These are phyloP conservation scores for Boechera divaricarpa DNA, from an alignment of 345 rosid species.

Conservation along the genomic window DNA sequence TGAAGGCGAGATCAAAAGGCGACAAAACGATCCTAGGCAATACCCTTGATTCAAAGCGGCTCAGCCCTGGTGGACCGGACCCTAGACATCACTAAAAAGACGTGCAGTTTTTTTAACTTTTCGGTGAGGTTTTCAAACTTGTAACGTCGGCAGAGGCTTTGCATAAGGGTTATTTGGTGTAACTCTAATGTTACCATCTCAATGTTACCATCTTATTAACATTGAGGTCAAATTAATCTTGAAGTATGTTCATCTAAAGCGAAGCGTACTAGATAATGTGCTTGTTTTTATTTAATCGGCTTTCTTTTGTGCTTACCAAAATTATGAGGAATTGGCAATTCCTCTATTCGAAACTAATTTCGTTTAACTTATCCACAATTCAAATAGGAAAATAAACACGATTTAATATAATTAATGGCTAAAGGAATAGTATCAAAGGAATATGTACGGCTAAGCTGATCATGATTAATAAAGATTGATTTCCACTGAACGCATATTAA, in stretches of 20 bases:
- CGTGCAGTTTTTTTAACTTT: conserved; percentile 22
- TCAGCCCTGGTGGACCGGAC: conserved; percentile 53
- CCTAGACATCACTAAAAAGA: conserved; percentile 44
- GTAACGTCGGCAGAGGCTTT: conserved; percentile 27
- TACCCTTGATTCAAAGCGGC: conserved; percentile 43
- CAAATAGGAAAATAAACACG: background rate
- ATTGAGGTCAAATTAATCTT: conserved; percentile 14
- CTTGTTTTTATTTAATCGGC: background rate
- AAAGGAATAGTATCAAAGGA: background rate
- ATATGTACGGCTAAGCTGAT: background rate
- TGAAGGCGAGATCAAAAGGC: conserved; percentile 34
- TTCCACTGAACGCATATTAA: background rate
- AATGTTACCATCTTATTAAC: conserved; percentile 26
- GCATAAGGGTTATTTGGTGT: conserved; percentile 24
- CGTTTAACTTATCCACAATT: background rate
- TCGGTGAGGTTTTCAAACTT: conserved; percentile 23
- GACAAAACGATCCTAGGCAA: conserved; percentile 8
- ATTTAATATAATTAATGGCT: background rate
- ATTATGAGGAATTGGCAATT: background rate
- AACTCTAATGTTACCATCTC: conserved; percentile 20
- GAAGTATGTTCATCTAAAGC: background rate
- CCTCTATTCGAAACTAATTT: background rate
- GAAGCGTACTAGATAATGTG: background rate
- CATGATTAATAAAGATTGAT: conserved; percentile 1
- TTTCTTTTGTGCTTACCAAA: conserved; percentile 15